phyloP scores from a whole-genome alignment of 2,329 filamentous ascomycete genomes.

The Sporothrix variecibatus region DNA sequence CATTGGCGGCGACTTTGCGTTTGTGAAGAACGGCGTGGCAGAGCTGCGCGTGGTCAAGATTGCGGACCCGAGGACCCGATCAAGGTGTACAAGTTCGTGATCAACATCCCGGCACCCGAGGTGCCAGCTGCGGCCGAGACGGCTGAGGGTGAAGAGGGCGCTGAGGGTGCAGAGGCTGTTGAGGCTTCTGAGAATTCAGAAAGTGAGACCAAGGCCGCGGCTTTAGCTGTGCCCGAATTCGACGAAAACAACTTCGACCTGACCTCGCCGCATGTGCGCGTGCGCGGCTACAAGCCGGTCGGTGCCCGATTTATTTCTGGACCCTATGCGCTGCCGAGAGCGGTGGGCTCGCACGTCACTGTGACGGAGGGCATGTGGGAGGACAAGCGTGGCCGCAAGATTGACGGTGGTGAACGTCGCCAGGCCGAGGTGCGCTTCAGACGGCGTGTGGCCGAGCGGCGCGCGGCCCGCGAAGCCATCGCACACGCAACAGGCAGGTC shows the following conservation, averaged over 20 bases:
- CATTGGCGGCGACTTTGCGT: slow-evolving; percentile 76
- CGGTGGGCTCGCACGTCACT: slow-evolving; percentile 64
- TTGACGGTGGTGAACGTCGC: slow-evolving; percentile 94
- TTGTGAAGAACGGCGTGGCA: slow-evolving; percentile 63
- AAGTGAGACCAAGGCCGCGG: background rate
- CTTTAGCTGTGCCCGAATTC: background rate
- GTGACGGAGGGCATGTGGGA: slow-evolving; percentile 93
- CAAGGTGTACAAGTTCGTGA: slow-evolving; percentile 53
- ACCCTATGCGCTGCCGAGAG: slow-evolving; percentile 68
- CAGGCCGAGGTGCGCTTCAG: slow-evolving; percentile 84
- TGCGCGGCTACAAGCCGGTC: slow-evolving; percentile 67
- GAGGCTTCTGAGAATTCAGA: too few relatives aligned
- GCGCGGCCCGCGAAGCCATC: slow-evolving; percentile 54
- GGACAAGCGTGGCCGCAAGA: slow-evolving; percentile 80
- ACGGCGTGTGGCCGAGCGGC: slow-evolving; percentile 76
- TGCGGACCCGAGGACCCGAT: slow-evolving; percentile 37
- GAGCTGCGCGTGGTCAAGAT: slow-evolving; percentile 52
- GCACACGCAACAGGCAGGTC: background rate
- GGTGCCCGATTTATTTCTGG: slow-evolving; percentile 72
- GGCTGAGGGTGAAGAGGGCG: background rate
- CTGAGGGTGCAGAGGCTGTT: slow-evolving; percentile 37
- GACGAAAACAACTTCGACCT: background rate
- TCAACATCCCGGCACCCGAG: slow-evolving; percentile 51
- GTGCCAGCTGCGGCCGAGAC: background rate
- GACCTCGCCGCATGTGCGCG: slow-evolving; percentile 43